Conservation (phyloP, 768 basidiomycete species). For the Tricholoma furcatifolium region DNA sequence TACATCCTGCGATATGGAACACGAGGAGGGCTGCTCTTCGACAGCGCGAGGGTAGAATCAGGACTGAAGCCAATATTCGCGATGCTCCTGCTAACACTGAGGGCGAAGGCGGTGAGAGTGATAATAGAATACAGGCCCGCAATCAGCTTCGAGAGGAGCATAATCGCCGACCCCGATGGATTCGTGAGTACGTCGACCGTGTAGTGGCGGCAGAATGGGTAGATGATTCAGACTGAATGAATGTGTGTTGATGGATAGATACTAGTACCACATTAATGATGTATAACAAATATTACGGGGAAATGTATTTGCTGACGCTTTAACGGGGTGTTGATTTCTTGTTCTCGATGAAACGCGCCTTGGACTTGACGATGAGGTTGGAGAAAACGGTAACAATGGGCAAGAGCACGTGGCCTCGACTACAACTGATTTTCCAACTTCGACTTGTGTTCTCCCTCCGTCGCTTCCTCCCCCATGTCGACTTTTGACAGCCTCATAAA, state of each 20-base stretch:
- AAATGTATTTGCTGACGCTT: background rate
- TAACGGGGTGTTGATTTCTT: constrained; percentile 9
- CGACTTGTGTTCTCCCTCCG: constrained; percentile 20
- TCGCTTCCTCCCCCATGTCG: constrained; percentile 40
- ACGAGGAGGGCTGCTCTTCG: constrained; percentile 57
- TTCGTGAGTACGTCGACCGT: constrained; percentile 61
- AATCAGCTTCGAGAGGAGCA: constrained; percentile 49
- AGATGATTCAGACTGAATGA: constrained; percentile 54
- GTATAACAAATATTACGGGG: constrained; percentile 16
- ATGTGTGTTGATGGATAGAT: constrained; percentile 16
- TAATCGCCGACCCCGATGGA: constrained; percentile 56
- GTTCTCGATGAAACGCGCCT: constrained; percentile 15
- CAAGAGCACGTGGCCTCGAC: constrained; percentile 15
- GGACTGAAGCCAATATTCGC: constrained; percentile 59
- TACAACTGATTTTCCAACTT: constrained; percentile 20
- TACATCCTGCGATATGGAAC: constrained; percentile 77
- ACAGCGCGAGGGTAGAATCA: constrained; percentile 61
- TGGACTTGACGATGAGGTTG: background rate
- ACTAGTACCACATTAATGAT: constrained; percentile 16
- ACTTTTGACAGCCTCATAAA: constrained; percentile 81
- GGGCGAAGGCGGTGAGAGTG: constrained; percentile 27
- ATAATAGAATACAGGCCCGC: constrained; percentile 33
- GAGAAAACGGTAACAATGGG: constrained; percentile 11
- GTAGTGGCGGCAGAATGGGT: constrained; percentile 68
- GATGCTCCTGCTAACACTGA: constrained; percentile 28